These are phyloP conservation scores for Alternaria postmessia DNA, from an alignment of 2,329 filamentous ascomycete species.

Conservation along the genomic window DNA sequence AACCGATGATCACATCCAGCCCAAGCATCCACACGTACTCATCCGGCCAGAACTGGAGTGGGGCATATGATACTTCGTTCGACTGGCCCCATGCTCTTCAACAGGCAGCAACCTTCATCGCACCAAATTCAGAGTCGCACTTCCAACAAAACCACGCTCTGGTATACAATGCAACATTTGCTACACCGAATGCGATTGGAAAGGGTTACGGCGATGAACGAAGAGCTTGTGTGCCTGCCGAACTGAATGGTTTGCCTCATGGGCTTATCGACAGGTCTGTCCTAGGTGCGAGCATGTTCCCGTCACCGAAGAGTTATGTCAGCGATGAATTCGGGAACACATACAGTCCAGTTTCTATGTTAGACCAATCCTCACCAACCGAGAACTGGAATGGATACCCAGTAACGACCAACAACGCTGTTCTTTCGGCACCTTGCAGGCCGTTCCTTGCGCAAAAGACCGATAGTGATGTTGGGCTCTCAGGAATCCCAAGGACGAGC, in stretches of 20 bases:
- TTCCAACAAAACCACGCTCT: slow-evolving; percentile 16
- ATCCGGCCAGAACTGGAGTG: slow-evolving; percentile 8
- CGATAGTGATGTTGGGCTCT: not conserved
- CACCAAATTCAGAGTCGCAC: slow-evolving; percentile 12
- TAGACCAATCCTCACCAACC: slow-evolving; percentile 10
- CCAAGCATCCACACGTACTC: not conserved
- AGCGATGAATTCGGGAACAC: slow-evolving; percentile 22
- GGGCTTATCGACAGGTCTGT: slow-evolving; percentile 13
- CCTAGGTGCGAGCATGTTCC: slow-evolving; percentile 18
- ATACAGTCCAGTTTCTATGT: slow-evolving; percentile 16
- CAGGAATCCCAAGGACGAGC: not conserved
- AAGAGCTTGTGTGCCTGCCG: slow-evolving; percentile 6
- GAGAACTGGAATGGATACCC: slow-evolving; percentile 11
- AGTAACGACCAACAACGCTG: not conserved
- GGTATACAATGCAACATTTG: slow-evolving; percentile 9
- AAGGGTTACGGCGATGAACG: slow-evolving; percentile 15
- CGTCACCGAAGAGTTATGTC: slow-evolving; percentile 33
- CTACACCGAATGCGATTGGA: slow-evolving; percentile 5
- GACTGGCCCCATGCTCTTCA: slow-evolving; percentile 8
- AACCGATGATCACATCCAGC: not conserved
- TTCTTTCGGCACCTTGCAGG: not conserved
- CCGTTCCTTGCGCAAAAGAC: not conserved
- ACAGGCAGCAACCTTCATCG: slow-evolving; percentile 17
- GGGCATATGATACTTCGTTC: not conserved
- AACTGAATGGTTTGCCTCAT: slow-evolving; percentile 1